Evolutionary conservation across 371 early-diverging fungal genomes (phyloP).

Genomic region (Mortierella sp.): DNA sequence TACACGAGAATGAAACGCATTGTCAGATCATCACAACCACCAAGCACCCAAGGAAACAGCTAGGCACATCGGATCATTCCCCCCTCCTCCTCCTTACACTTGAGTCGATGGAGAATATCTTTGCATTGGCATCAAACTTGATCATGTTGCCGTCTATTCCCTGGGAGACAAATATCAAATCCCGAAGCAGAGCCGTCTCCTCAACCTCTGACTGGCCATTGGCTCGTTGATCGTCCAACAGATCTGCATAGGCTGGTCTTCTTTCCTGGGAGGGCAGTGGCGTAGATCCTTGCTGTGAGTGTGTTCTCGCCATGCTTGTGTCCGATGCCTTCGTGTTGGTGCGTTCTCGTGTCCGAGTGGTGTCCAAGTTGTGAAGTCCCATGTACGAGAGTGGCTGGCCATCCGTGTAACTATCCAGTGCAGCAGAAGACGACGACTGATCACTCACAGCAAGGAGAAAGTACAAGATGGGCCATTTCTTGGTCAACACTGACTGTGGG

Average conservation of each 20-base stretch:
- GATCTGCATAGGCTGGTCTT: constrained; percentile 15
- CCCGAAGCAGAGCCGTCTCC: constrained; percentile 81
- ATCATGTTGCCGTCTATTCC: constrained; percentile 93
- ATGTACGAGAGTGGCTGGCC: constrained; percentile 47
- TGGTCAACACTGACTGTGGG: constrained; percentile 54
- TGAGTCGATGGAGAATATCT: constrained; percentile 63
- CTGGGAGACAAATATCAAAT: constrained; percentile 91
- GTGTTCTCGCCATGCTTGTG: constrained; percentile 7
- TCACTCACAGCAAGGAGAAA: constrained; percentile 69
- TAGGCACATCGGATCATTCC: too few species aligned
- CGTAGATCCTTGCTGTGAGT: constrained; percentile 19
- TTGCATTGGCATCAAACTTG: constrained; percentile 62
- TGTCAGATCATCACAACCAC: too few species aligned
- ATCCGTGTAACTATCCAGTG: constrained; percentile 23
- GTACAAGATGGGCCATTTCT: constrained; percentile 82
- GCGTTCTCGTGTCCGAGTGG: constrained; percentile 41
- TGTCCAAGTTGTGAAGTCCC: constrained; percentile 45
- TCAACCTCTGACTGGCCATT: constrained; percentile 58
- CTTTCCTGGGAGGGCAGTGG: constrained; percentile 11
- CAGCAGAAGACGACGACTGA: constrained; percentile 16
- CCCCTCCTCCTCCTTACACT: constrained; percentile 46
- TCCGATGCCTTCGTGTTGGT: constrained; percentile 16
- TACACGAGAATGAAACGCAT: constrained; percentile 10
- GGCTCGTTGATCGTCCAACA: constrained; percentile 11
- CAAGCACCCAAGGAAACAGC: too few species aligned